Evolutionary conservation across 1,284 basidiomycete species (phyloP).

Genomic region (Mycena sp.): DNA sequence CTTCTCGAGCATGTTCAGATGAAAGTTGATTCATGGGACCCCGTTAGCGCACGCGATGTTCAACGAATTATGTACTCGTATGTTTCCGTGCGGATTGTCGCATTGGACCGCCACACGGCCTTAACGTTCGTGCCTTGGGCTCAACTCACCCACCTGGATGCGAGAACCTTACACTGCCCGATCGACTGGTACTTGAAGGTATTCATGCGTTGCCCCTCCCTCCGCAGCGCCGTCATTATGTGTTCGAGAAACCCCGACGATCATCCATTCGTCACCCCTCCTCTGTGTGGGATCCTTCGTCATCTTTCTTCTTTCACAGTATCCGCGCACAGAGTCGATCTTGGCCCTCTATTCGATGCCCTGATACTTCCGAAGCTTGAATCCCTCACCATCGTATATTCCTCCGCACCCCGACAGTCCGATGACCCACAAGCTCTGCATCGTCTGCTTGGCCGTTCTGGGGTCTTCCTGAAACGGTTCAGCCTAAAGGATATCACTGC

Average conservation of each 20-base stretch:
- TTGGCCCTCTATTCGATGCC: constrained; percentile 9
- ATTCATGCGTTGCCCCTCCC: constrained; percentile 14
- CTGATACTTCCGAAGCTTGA: constrained; percentile 18
- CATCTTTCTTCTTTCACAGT: constrained; percentile 20
- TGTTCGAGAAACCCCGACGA: not conserved
- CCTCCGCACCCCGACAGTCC: constrained; percentile 3
- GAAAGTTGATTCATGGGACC: constrained; percentile 14
- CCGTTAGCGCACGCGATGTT: not conserved
- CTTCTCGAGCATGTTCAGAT: constrained; percentile 25
- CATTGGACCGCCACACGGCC: constrained; percentile 5
- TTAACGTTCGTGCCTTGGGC: constrained; percentile 16
- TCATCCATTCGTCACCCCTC: constrained; percentile 4
- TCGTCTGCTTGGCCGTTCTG: constrained; percentile 12
- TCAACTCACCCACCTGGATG: constrained; percentile 19
- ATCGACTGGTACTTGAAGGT: constrained; percentile 7
- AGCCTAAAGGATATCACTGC: constrained; percentile 10
- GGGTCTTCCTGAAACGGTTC: constrained; percentile 18
- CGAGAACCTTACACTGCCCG: constrained; percentile 3
- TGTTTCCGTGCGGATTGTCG: constrained; percentile 17
- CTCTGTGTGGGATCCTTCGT: constrained; percentile 1
- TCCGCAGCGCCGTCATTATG: constrained; percentile 15
- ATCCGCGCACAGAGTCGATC: constrained; percentile 10
- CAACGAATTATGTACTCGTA: constrained; percentile 23
- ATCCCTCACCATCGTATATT: constrained; percentile 16
- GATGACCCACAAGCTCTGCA: constrained; percentile 17